Evolutionary conservation across 352 stramenopile genomes (phyloP), one percentile per base, ranked within the genome.

Genomic region (Phytophthora tubulina): DNA sequence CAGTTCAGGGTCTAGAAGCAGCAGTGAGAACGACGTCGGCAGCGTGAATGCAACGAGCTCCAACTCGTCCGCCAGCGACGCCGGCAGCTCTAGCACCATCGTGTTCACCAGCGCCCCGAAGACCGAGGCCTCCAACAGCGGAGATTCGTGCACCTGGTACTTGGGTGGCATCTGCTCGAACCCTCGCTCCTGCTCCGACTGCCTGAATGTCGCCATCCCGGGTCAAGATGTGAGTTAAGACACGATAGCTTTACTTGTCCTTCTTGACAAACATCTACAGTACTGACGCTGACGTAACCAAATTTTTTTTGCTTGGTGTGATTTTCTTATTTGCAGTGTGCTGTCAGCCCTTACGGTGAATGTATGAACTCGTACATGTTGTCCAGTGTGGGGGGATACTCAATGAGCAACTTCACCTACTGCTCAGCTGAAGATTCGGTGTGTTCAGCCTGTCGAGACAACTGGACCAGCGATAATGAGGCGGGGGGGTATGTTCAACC

Each of bases 61-160:
- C 4, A 53, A 33, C 17, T 42, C 44, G 17, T 45, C 46, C 7
- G 35, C 35, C 6, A 33, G 45, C 14, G 33, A 32, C 11, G 35
- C 35, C 3, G 30, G 36, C 14, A 38, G 31, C 27, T 27, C 14
- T 27, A 44, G 45, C 14, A 33, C 54, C 27, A 53, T 73, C 39
- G 67, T 70, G 32, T 72, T 75, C 56, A 70, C 61, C 2, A 70
- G 45, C 36, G 57, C 67, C 11, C 67, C 72, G 13, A 79, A 70
- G 52, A 70, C 35, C 4, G 48, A 64, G 30, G 13, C 53, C 7
- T 63, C 53, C 3, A 53, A 70, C 58, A 67, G 53, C 31, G 65
- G 64, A 42, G 75, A 82, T 42, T 67, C 75, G n/a, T 82, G 75
- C 55, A 71, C 64, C 6, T 82, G 75, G 75, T 80, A 82, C 48